Percentiles rank a stretch among this genome's conserved stretches.
Evolutionary conservation across 2,329 filamentous ascomycete genomes (phyloP).

Genomic region (Aspergillus sp.): DNA sequence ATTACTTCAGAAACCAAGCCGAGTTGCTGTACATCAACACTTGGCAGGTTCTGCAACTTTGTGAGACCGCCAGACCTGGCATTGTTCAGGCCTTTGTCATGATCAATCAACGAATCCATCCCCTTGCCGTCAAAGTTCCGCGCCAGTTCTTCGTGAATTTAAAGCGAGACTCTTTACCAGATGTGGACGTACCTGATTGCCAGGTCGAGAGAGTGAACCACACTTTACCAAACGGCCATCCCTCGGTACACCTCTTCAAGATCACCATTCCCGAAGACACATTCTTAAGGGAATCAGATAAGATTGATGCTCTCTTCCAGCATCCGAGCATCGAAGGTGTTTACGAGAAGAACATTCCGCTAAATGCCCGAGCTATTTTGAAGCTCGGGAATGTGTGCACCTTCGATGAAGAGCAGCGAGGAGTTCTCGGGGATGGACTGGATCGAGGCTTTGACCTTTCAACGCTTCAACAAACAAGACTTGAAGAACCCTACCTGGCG

Average conservation of each 20-base stretch:
- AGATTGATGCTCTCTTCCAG: conserved; percentile 73
- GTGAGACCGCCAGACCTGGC: conserved; percentile 72
- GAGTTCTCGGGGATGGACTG: conserved; percentile 82
- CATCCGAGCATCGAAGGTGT: conserved; percentile 94
- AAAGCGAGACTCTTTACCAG: conserved; percentile 75
- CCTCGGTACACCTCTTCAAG: conserved; percentile 89
- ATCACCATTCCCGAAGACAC: conserved; percentile 80
- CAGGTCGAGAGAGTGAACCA: conserved; percentile 88
- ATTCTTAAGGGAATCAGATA: conserved; percentile 75
- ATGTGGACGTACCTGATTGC: conserved; percentile 78
- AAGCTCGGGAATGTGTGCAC: conserved; percentile 86
- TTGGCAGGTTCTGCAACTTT: conserved; percentile 89
- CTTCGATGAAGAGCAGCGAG: conserved; percentile 82
- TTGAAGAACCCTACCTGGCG: conserved; percentile 66
- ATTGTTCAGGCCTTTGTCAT: conserved; percentile 82
- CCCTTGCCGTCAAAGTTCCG: conserved; percentile 78
- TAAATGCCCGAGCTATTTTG: conserved; percentile 77
- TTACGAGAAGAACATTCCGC: conserved; percentile 85
- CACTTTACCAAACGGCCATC: conserved; percentile 88
- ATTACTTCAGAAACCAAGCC: conserved; percentile 82
- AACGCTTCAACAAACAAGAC: conserved; percentile 58
- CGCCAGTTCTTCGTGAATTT: conserved; percentile 87
- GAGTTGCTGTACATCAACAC: conserved; percentile 82
- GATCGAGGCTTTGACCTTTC: conserved; percentile 88
- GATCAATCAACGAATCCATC: conserved; percentile 86